Conservation (phyloP, 2,329 filamentous ascomycete genomes). For the Fusarium marasasianum region DNA sequence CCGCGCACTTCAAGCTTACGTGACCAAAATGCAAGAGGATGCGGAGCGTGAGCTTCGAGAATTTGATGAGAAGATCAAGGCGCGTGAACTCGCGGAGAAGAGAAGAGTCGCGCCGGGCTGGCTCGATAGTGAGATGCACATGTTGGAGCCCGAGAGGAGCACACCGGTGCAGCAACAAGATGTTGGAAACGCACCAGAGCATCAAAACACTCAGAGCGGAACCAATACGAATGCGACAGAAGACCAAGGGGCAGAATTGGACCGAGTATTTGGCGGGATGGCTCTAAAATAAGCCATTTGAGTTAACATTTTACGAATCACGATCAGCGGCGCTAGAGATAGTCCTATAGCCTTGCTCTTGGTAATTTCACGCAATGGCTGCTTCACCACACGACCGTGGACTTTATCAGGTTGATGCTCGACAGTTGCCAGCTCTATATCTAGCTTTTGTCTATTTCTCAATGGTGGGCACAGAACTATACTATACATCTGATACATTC, state of each 20-base stretch:
- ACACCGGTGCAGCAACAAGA: slow-evolving; percentile 47
- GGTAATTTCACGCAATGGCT: background rate
- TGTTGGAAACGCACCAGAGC: slow-evolving; percentile 25
- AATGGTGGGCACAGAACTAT: background rate
- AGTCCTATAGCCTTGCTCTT: background rate
- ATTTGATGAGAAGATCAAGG: slow-evolving; percentile 74
- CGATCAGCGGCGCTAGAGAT: slow-evolving; percentile 15
- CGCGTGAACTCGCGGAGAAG: slow-evolving; percentile 80
- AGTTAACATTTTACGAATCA: slow-evolving; percentile 12
- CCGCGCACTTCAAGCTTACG: slow-evolving; percentile 77
- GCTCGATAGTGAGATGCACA: slow-evolving; percentile 76
- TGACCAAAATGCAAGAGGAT: slow-evolving; percentile 73
- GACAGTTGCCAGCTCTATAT: background rate
- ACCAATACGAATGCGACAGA: slow-evolving; percentile 47
- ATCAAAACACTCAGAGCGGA: slow-evolving; percentile 18
- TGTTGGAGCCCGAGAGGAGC: slow-evolving; percentile 72
- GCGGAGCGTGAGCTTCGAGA: slow-evolving; percentile 73
- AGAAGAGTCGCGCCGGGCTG: slow-evolving; percentile 81
- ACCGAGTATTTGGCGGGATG: slow-evolving; percentile 65
- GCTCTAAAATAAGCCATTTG: slow-evolving; percentile 42
- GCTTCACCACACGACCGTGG: background rate
- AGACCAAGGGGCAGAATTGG: slow-evolving; percentile 65
- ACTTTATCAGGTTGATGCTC: background rate
- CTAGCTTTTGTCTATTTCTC: background rate
- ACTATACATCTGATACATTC: background rate